phyloP scores from a whole-genome alignment of 73 alveolate genomes.

The Tetrahymena borealis region DNA sequence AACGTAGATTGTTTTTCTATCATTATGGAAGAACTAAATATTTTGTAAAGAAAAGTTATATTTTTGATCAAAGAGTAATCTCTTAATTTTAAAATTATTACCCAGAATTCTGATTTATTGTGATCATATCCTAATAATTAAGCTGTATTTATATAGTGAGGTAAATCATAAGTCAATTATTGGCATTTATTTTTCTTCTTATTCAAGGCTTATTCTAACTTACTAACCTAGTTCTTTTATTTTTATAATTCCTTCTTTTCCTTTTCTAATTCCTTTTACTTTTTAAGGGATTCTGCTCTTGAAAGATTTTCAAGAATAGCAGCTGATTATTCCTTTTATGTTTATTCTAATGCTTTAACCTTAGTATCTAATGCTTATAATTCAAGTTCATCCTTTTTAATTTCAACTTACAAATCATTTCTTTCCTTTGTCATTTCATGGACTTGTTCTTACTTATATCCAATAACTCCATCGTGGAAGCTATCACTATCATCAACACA shows the following conservation, averaged over 20 bases:
- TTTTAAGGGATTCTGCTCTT: not conserved
- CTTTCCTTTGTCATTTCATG: not conserved
- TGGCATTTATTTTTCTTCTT: not conserved
- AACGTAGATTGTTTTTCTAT: not conserved
- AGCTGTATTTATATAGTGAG: not conserved
- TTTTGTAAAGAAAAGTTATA: not conserved
- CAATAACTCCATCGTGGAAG: not conserved
- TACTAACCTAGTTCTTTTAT: not conserved
- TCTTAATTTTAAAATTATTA: not conserved
- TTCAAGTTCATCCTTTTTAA: not conserved
- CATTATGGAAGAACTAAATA: not conserved
- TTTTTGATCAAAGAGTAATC: not conserved
- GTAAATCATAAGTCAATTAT: not conserved
- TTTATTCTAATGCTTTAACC: not conserved
- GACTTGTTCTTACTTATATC: not conserved
- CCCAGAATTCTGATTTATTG: not conserved
- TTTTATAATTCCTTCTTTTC: not conserved
- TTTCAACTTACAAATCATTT: not conserved
- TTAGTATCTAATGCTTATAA: not conserved
- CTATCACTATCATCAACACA: not conserved
- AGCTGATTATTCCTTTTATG: not conserved
- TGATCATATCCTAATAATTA: not conserved
- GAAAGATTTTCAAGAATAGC: not conserved
- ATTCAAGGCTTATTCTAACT: not conserved
- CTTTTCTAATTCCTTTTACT: not conserved